These are phyloP conservation scores for Leptodontidium sp. DNA, from an alignment of 2,329 filamentous ascomycete species.

Conservation along the genomic window DNA sequence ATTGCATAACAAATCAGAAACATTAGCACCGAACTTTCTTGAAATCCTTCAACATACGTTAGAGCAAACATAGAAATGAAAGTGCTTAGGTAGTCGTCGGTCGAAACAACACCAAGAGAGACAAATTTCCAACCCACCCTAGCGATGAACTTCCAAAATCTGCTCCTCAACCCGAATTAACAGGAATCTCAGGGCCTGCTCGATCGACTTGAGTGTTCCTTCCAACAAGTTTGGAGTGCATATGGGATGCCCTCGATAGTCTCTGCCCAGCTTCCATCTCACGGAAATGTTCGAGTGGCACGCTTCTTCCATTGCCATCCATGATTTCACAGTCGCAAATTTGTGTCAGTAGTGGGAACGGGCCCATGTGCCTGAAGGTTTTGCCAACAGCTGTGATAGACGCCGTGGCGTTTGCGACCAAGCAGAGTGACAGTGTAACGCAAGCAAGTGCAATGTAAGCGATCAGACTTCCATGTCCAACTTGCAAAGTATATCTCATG, in stretches of 20 bases:
- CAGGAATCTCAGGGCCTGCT: not conserved
- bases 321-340: conserved; percentile 1
- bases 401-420: not conserved
- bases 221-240: not conserved
- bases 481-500: conserved; percentile 7
- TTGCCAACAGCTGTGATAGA: not conserved
- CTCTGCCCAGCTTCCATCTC: not conserved
- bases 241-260: not conserved
- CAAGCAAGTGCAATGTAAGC: conserved; percentile 16
- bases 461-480: not conserved
- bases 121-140: not conserved
- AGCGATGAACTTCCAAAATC: not conserved
- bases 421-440: not conserved
- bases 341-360: conserved; percentile 10
- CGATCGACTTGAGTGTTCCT: not conserved
- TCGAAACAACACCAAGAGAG: not conserved
- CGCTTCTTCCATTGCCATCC: not conserved
- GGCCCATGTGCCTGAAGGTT: conserved; percentile 8
- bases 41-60: no score
- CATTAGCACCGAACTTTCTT: no score
- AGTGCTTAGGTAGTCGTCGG: not conserved
- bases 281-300: not conserved
- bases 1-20: not conserved
- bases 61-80: not conserved
- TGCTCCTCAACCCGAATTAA: not conserved